Conservation (phyloP, 2,329 filamentous ascomycete genomes). For the Diaporthe australafricana region DNA sequence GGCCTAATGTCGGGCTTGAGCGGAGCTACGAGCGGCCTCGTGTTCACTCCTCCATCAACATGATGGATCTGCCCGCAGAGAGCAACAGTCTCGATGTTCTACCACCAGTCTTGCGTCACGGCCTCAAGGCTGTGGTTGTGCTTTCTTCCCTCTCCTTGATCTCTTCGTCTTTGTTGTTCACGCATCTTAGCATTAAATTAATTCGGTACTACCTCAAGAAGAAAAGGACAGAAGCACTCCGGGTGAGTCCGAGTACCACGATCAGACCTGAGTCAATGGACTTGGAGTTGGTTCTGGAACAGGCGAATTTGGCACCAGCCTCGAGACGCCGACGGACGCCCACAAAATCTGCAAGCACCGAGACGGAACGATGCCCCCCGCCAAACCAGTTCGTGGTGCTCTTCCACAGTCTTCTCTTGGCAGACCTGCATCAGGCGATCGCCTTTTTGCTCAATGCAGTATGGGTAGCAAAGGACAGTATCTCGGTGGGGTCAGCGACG, state of each 20-base stretch:
- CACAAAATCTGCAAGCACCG: not conserved
- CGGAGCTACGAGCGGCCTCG: not conserved
- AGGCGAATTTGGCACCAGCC: slow-evolving; percentile 39
- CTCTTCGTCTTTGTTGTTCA: slow-evolving; percentile 39
- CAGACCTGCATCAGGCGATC: slow-evolving; percentile 67
- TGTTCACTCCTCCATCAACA: not conserved
- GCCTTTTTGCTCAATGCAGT: slow-evolving; percentile 67
- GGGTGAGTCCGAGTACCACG: not conserved
- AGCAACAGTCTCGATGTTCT: slow-evolving; percentile 41
- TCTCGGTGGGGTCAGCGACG: slow-evolving; percentile 58
- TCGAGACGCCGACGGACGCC: not conserved
- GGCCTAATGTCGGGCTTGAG: not conserved
- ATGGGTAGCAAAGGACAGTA: slow-evolving; percentile 60
- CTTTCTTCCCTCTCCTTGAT: slow-evolving; percentile 43
- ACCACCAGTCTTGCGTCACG: slow-evolving; percentile 39
- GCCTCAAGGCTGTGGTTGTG: slow-evolving; percentile 41
- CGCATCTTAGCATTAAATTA: slow-evolving; percentile 45
- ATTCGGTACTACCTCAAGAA: slow-evolving; percentile 41
- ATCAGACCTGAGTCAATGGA: slow-evolving; percentile 32
- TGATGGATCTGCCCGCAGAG: slow-evolving; percentile 22
- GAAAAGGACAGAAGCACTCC: slow-evolving; percentile 11
- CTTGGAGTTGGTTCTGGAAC: slow-evolving; percentile 42
- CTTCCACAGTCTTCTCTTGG: slow-evolving; percentile 69
- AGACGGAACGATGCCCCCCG: not conserved
- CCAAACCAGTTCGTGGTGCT: slow-evolving; percentile 69